Evolutionary conservation across 108 stramenopile species (phyloP).

Genomic region (Parmales sp.): DNA sequence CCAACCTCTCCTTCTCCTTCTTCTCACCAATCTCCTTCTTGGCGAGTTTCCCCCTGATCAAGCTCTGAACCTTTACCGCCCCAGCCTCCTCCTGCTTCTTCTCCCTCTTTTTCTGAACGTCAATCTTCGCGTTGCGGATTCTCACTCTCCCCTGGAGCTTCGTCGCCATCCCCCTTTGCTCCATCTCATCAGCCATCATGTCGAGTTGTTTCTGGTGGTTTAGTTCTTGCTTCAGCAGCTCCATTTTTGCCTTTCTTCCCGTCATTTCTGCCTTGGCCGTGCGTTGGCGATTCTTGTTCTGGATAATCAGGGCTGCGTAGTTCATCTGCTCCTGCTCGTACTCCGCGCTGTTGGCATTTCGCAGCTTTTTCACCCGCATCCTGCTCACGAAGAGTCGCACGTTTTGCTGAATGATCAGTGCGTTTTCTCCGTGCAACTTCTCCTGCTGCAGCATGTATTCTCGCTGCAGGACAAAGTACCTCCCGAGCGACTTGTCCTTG

Average conservation of each 20-base stretch:
- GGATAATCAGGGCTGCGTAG: not conserved
- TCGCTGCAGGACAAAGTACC: not conserved
- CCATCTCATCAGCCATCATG: not conserved
- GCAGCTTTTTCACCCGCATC: not conserved
- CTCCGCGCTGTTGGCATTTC: not conserved
- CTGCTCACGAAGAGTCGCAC: not conserved
- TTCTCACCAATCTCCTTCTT: not conserved
- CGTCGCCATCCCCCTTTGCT: too few relatives aligned
- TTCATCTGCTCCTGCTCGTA: slow-evolving; percentile 5
- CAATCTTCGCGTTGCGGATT: too few relatives aligned
- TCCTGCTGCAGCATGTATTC: slow-evolving; percentile 1
- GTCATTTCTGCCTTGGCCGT: not conserved
- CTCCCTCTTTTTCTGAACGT: slow-evolving; percentile 1
- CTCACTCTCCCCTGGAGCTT: too few relatives aligned
- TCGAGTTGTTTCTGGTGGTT: not conserved
- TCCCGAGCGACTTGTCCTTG: not conserved
- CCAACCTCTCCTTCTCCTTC: slow-evolving; percentile 10
- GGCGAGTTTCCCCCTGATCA: not conserved
- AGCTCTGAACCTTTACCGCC: not conserved
- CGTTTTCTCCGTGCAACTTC: not conserved
- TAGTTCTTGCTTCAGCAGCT: not conserved
- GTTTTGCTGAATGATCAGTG: not conserved
- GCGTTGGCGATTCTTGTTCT: not conserved
- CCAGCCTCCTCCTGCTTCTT: not conserved
- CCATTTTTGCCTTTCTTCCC: not conserved